Base-by-base conservation (phyloP, 2,329 filamentous ascomycete species). In the Alternaria triticina region DNA sequence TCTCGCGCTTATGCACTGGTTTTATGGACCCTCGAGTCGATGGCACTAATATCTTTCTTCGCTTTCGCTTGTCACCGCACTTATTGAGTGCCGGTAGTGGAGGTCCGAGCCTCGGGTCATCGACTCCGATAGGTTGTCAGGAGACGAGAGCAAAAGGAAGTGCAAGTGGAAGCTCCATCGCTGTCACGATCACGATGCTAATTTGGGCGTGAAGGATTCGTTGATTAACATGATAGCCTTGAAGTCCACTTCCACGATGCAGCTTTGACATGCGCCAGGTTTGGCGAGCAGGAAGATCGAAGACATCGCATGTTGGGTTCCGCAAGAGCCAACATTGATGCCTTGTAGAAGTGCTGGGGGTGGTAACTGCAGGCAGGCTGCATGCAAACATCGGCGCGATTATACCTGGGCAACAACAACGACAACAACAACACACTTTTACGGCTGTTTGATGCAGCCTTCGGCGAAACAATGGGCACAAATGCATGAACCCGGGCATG, bases 381-480 rank as follows among this genome's bases (percentile, higher is more conserved):
- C 49, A 52, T 52, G 49, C 49, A 40, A 23, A 9, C 11, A n/a
- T 52, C 49, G 49, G 27, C 49, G 49, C 49, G 33, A 23, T 30
- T 52, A 33, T 20, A 52, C 36, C 36, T 40, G 36, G 36, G 36
- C 36, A 40, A 40, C 36, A 40, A 40, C 36, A 17, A 5, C 36
- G 36, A 40, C 36, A 40, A 40, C 36, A 40, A 40, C 36, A 40
- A 40, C 36, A 52, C 30, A 52, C 30, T 33, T 33, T 40, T 6
- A 40, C 12, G 54, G 54, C 13, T 56, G 54, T n/a, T n/a, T 23
- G 45, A 43, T 20, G 17, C 54, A 46, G 23, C 30, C 17, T 56
- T 46, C 43, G 20, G 54, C 11, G 40, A 46, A 25, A 56, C 54
- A 46, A 56, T 47, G 54, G 54, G 54, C 54, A 23, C 40, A 47